Base-by-base conservation (phyloP, 2,329 filamentous ascomycete genomes). In the Aspergillus proliferans region DNA sequence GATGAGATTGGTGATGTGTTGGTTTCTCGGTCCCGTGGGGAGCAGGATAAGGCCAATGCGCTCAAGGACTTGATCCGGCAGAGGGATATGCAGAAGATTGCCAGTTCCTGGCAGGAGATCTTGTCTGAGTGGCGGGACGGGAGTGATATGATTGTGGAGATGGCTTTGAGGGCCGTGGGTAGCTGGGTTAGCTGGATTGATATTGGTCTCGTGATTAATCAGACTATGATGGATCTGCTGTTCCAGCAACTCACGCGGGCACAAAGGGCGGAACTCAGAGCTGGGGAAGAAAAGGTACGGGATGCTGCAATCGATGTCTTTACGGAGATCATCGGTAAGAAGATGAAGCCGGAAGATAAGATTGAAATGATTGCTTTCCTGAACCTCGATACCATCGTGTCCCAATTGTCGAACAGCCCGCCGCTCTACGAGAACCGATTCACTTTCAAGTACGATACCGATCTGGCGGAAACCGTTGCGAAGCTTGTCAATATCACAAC, bases 141-240 rank as follows among this genome's bases (percentile, higher is more conserved):
- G 49, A 82, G 86, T 57, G 84, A 90, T 62, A 68, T 73, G 39
- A 80, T 97, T 50, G 80, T 95, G 40, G 90, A 96, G 68, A 84
- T 94, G 78, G 91, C 88, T 59, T 78, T 98, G 47, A 89, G 86
- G 70, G 86, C 90, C n/a, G 83, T 98, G 56, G 90, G 89, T 34
- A 93, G 92, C 68, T 98, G 93, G 92, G 90, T 95, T 52, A 94
- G 90, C 78, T 98, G 93, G 93, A 95, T 94, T 63, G 93, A 97
- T 65, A 97, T 98, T 60, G 87, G 87, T 45, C 77, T 98, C 49
- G 84, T 98, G 41, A 88, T 98, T 60, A 95, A 94, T 69, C 83
- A 91, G 65, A 82, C 85, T 47, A 93, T 95, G 80, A 82, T 97
- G 61, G 84, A 81, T 64, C 80, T 90, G 44, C 78, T 98, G 51